Conservation (phyloP, 805 yeast species). For the Ogataea trehaloabstinens region DNA sequence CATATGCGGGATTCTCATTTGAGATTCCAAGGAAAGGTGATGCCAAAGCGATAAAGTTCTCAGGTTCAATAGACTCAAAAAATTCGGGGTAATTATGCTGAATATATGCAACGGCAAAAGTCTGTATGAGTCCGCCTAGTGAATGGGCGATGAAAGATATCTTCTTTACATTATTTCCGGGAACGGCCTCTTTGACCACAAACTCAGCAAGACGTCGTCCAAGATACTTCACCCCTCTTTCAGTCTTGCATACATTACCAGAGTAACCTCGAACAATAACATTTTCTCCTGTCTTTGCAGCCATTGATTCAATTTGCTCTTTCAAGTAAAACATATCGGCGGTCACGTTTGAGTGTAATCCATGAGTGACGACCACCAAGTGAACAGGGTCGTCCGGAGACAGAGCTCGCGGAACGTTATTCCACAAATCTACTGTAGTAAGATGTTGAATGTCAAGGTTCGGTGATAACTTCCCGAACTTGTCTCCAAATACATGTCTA, state of each 20-base stretch:
- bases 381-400: constrained; percentile 60
- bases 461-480: constrained; percentile 26
- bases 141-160: constrained; percentile 93
- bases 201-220: constrained; percentile 81
- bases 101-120: constrained; percentile 85
- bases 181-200: constrained; percentile 50
- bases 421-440: constrained; percentile 76
- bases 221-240: constrained; percentile 78
- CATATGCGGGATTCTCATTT: constrained; percentile 83
- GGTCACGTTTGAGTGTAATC: constrained; percentile 84
- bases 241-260: constrained; percentile 86
- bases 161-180: constrained; percentile 46
- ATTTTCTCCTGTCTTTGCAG: constrained; percentile 51
- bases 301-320: constrained; percentile 63
- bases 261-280: constrained; percentile 78
- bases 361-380: constrained; percentile 85
- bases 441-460: constrained; percentile 48
- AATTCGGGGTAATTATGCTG: constrained; percentile 66
- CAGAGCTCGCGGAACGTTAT: constrained; percentile 48
- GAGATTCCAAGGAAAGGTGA: constrained; percentile 87
- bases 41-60: constrained; percentile 80
- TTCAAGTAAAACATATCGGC: constrained; percentile 89
- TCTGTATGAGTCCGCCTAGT: constrained; percentile 87
- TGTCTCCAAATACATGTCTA: constrained; percentile 16
- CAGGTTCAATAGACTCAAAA: constrained; percentile 64